Evolutionary conservation across 306 rosid species (phyloP).

Genomic region (Bauhinia variegata): DNA sequence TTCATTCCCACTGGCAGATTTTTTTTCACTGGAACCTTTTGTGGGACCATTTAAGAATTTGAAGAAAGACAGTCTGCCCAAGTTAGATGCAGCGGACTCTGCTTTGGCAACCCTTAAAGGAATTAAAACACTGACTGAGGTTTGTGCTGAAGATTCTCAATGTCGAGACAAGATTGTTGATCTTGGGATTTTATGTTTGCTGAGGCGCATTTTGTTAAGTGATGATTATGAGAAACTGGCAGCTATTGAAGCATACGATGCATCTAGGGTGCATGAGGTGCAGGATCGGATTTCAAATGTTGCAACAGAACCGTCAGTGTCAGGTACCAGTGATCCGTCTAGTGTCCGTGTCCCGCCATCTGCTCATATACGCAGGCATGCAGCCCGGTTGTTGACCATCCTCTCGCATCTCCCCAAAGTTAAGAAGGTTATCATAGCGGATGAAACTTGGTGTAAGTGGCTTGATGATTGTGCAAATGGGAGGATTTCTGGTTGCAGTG

Average conservation of each 20-base stretch:
- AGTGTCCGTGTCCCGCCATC: slow-evolving; percentile 92
- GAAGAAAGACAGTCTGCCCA: slow-evolving; percentile 65
- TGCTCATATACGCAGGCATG: slow-evolving; percentile 93
- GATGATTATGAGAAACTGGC: slow-evolving; percentile 96
- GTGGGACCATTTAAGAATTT: slow-evolving; percentile 65
- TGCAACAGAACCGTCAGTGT: slow-evolving; percentile 43
- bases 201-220: slow-evolving; percentile 77
- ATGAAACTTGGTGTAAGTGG: slow-evolving; percentile 78
- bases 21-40: slow-evolving; percentile 79
- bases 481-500: slow-evolving; percentile 83
- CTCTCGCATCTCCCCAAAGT: slow-evolving; percentile 81
- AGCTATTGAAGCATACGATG: slow-evolving; percentile 87
- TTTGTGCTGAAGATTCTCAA: slow-evolving; percentile 66
- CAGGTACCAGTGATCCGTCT: slow-evolving; percentile 58
- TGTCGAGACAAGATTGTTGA: slow-evolving; percentile 66
- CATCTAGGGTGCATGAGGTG: slow-evolving; percentile 71
- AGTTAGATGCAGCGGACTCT: slow-evolving; percentile 91
- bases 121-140: slow-evolving; percentile 83
- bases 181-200: slow-evolving; percentile 75
- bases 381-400: slow-evolving; percentile 82
- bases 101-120: slow-evolving; percentile 92
- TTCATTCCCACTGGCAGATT: slow-evolving; percentile 72
- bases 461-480: slow-evolving; percentile 94
- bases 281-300: slow-evolving; percentile 56
- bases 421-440: slow-evolving; percentile 67